Conservation (phyloP, 129 eudicot genomes). For the Flaveria ramosissima region DNA sequence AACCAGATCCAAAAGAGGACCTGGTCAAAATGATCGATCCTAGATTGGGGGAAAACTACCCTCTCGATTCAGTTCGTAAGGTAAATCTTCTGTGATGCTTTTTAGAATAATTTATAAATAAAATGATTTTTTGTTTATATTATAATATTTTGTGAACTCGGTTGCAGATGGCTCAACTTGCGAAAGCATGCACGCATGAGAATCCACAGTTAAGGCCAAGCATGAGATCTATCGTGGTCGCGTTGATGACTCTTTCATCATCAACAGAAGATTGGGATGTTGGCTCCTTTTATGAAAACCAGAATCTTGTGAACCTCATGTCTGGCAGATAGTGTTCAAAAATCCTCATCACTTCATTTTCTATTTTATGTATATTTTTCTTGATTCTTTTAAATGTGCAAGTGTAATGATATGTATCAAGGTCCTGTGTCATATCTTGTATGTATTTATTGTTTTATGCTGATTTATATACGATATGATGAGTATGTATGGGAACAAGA, state of each 20-base stretch:
- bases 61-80: conserved; percentile 75
- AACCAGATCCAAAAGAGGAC: conserved; percentile 55
- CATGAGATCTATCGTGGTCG: conserved; percentile 90
- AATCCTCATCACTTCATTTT: conserved; percentile 7
- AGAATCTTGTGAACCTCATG: conserved; percentile 60
- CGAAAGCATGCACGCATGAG: conserved; percentile 84
- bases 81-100: conserved; percentile 30
- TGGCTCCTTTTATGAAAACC: conserved; percentile 68
- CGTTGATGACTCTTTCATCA: conserved; percentile 83
- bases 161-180: conserved; percentile 81
- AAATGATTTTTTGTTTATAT: not conserved
- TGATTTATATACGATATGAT: not conserved
- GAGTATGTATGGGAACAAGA: conserved; percentile 24
- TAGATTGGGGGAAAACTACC: conserved; percentile 68
- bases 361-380: not conserved
- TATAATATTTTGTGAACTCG: not conserved
- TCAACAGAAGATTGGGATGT: conserved; percentile 70
- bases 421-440: not conserved
- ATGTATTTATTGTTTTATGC: conserved; percentile 20
- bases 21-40: conserved; percentile 74
- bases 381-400: conserved; percentile 30
- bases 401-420: conserved; percentile 22
- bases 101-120: not conserved
- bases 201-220: conserved; percentile 79
- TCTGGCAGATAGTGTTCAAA: conserved; percentile 49